Percentiles rank a stretch among this genome's conserved stretches.
Conservation (phyloP, 2,329 filamentous ascomycete genomes). For the Incumbomyces lentus region DNA sequence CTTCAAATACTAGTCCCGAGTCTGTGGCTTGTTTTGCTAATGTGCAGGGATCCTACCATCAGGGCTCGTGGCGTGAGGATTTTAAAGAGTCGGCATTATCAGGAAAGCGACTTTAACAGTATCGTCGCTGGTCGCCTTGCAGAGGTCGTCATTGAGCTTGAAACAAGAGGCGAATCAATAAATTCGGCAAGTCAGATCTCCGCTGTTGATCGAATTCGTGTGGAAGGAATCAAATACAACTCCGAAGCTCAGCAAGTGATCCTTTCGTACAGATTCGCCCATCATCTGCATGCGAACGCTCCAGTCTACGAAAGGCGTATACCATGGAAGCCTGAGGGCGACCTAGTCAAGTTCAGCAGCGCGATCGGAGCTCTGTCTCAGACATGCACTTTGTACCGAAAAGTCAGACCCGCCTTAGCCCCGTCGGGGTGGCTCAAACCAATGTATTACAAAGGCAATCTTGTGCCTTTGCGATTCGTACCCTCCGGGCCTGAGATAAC, state of each 20-base stretch:
- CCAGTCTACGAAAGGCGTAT: not conserved
- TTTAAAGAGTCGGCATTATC: slow-evolving; percentile 2
- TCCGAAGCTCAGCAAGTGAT: not conserved
- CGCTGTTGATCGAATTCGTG: not conserved
- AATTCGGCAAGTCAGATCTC: not conserved
- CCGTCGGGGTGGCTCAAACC: not conserved
- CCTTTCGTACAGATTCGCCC: not conserved
- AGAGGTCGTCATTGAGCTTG: not conserved
- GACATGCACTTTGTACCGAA: slow-evolving; percentile 1
- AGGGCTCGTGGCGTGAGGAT: not conserved
- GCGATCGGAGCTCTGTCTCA: slow-evolving; percentile 3
- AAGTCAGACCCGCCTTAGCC: not conserved
- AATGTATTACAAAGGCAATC: slow-evolving; percentile 2
- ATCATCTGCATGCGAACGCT: not conserved
- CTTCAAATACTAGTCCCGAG: slow-evolving; percentile 3
- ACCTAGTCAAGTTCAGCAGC: not conserved
- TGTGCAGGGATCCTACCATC: slow-evolving; percentile 1
- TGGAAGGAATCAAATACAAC: slow-evolving; percentile 3
- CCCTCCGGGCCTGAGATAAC: not conserved
- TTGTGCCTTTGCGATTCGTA: not conserved
- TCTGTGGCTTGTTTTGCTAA: slow-evolving; percentile 1
- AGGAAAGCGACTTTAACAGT: slow-evolving; percentile 4
- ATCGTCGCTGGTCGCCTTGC: not conserved
- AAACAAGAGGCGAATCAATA: not conserved
- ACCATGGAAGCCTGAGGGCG: slow-evolving; percentile 2